Base-by-base conservation (phyloP, 768 basidiomycete genomes). In the Rhodosporidiobolus sp. region DNA sequence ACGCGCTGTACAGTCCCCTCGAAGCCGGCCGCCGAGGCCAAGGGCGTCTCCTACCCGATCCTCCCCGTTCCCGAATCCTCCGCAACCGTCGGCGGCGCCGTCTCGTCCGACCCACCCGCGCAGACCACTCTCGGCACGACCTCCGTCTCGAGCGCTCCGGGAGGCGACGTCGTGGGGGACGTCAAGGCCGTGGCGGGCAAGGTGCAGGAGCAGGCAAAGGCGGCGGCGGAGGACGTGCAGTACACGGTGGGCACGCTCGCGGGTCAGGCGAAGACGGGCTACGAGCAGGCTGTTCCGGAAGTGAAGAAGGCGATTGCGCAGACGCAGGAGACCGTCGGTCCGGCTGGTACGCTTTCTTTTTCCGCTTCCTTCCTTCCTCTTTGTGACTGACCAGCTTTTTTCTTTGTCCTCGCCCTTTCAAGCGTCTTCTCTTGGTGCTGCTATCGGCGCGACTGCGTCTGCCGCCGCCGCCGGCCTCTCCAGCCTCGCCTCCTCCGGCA, bases 61-160 rank as follows among this genome's bases (percentile, higher is more conserved):
- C 71, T 72, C 34, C 71, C 71, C 57, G 71, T 72, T 6, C 71
- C 71, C 57, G 49, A 52, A 46, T 72, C 71, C 28, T 34, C 43
- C 22, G 19, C 45, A 26, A 72, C 71, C 52, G 66, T 67, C 58
- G 53, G 32, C 4, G 71, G 71, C 20, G 28, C 59, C 28, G 62
- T 72, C 53, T 67, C 71, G 16, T 28, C 53, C 8, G 24, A 49
- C 28, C 55, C 55, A 2, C 60, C 70, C 49, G 60, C 70, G 0
- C 48, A 61, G 17, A 54, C 54, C 26, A 6, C 65, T 0, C 16
- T 61, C 50, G 38, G 57, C n/a, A 26, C 66, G 35, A 54, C 59
- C 57, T 46, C 16, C 38, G 20, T 11, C 32, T 14, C 69, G 0
- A 19, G 38, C 26, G 45, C 62, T 5, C 34, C 49, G 14, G 24